A percentile compares a stretch with the other conserved stretches of the same genome.
phyloP scores from a whole-genome alignment of 169 alveolate species.

The Eimeria falciformis region DNA sequence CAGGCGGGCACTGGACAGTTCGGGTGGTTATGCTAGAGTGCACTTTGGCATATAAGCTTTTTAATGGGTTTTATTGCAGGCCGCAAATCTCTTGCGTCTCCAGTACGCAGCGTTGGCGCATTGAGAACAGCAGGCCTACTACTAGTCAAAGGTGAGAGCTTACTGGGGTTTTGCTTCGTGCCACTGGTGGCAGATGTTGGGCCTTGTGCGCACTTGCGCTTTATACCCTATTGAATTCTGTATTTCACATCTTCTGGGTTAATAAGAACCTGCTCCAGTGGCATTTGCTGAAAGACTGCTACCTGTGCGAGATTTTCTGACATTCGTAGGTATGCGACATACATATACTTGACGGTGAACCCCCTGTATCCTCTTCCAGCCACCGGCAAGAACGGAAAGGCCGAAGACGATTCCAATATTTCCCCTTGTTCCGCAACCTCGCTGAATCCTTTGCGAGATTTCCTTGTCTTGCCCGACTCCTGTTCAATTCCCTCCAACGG shows the following conservation, averaged over 20 bases:
- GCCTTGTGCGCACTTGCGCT: no score
- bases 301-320: no score
- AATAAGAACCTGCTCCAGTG: no score
- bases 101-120: slow-evolving; percentile 64
- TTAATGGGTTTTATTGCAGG: not conserved
- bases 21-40: no score
- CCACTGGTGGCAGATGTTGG: no score
- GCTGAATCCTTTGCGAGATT: not conserved
- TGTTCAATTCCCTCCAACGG: not conserved
- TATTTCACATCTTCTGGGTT: no score
- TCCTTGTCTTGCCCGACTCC: not conserved
- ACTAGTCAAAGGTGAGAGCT: slow-evolving; percentile 54
- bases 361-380: not conserved
- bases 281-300: no score
- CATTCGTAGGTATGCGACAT: not conserved
- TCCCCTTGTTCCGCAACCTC: not conserved
- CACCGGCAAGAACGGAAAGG: not conserved
- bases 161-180: no score
- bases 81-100: slow-evolving; percentile 59
- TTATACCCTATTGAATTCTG: no score
- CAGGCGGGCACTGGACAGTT: no score
- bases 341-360: slow-evolving; percentile 6
- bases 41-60: no score
- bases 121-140: slow-evolving; percentile 23
- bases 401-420: not conserved